A percentile compares a stretch with the other conserved stretches of the same genome.
These are phyloP conservation scores for Aegle marmelos DNA, from an alignment of 345 rosid genomes.

Conservation along the genomic window DNA sequence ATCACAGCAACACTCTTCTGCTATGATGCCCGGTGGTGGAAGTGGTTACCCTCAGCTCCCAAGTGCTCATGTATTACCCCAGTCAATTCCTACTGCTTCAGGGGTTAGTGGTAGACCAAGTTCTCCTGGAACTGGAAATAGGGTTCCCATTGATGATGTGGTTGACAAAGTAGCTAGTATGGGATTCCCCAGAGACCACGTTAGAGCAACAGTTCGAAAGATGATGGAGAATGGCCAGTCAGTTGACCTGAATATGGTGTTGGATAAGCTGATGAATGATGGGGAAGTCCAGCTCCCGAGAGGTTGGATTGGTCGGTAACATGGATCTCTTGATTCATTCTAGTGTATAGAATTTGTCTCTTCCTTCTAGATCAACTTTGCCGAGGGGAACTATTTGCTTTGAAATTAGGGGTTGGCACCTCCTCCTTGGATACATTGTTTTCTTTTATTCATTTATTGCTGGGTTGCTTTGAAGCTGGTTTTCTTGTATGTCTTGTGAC, in stretches of 20 bases:
- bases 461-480: constrained; percentile 8
- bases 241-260: constrained; percentile 82
- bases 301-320: constrained; percentile 75
- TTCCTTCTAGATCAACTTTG: constrained; percentile 7
- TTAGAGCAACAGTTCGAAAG: constrained; percentile 71
- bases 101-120: constrained; percentile 53
- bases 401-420: constrained; percentile 9
- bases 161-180: constrained; percentile 73
- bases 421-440: neutral
- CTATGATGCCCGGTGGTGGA: constrained; percentile 41
- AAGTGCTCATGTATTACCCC: constrained; percentile 73
- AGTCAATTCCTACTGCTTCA: constrained; percentile 65
- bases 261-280: constrained; percentile 92
- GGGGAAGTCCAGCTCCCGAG: constrained; percentile 67
- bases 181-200: constrained; percentile 93
- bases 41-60: constrained; percentile 77
- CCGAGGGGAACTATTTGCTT: neutral
- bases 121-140: constrained; percentile 65
- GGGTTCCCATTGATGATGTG: constrained; percentile 78
- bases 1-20: constrained; percentile 39
- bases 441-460: neutral
- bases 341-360: constrained; percentile 26
- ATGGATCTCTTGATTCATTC: neutral
- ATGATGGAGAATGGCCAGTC: constrained; percentile 84
- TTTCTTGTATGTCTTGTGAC: constrained; percentile 1